Conservation (phyloP, 805 yeast species). For the Grigorovia transvaalensis region DNA sequence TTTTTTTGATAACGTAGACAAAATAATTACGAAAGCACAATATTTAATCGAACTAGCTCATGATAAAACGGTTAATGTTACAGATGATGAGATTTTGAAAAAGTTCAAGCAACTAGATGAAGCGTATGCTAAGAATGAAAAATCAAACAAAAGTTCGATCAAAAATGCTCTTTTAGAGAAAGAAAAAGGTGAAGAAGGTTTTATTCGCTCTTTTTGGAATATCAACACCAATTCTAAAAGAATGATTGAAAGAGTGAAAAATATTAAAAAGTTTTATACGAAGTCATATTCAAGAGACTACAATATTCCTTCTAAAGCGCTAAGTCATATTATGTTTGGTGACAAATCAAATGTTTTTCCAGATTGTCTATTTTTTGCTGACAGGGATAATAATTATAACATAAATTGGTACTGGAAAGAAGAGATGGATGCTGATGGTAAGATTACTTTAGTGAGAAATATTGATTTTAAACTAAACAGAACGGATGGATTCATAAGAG, state of each 20-base stretch:
- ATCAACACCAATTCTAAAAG: constrained; percentile 3
- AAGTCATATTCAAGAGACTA: constrained; percentile 31
- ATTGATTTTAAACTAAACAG: constrained; percentile 22
- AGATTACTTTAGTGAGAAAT: constrained; percentile 14
- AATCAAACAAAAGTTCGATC: constrained; percentile 3
- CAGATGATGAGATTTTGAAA: constrained; percentile 27
- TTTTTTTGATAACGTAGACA: constrained; percentile 48
- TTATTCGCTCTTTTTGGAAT: constrained; percentile 9
- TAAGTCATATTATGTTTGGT: constrained; percentile 73
- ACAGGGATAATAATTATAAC: constrained; percentile 29
- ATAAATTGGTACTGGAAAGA: constrained; percentile 15
- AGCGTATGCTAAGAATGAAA: constrained; percentile 10
- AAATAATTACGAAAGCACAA: constrained; percentile 48
- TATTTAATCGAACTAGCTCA: constrained; percentile 42
- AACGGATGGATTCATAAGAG: constrained; percentile 13
- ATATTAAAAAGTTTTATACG: constrained; percentile 29
- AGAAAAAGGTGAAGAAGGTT: constrained; percentile 4
- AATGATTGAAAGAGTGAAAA: constrained; percentile 6
- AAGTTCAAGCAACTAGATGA: constrained; percentile 17
- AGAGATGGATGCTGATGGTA: constrained; percentile 4
- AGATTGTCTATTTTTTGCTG: constrained; percentile 10
- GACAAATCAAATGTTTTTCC: constrained; percentile 50
- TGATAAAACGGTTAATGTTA: constrained; percentile 14
- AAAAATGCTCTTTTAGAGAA: too few species aligned
- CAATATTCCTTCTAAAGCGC: constrained; percentile 62